Evolutionary conservation across 768 basidiomycete genomes (phyloP).

Genomic region (Grammothele lineata): DNA sequence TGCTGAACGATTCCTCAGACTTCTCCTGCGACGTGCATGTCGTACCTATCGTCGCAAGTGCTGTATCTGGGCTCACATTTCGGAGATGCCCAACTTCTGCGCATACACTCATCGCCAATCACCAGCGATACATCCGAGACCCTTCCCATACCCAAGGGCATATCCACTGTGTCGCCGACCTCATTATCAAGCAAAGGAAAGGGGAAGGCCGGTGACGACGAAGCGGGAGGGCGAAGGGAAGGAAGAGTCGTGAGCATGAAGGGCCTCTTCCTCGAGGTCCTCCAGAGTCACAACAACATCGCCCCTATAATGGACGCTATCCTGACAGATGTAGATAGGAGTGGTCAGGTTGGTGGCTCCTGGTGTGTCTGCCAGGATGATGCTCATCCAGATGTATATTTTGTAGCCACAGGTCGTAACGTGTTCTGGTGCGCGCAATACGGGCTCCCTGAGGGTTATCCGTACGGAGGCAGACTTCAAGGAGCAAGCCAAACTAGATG

Average conservation of each 20-base stretch:
- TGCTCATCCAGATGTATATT: no score
- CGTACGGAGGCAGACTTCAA: constrained; percentile 80
- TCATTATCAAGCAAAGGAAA: constrained; percentile 36
- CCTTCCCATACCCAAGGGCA: constrained; percentile 46
- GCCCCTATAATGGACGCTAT: constrained; percentile 81
- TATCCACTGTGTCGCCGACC: constrained; percentile 38
- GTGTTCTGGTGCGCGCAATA: constrained; percentile 76
- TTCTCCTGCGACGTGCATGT: constrained; percentile 66
- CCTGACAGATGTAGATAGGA: constrained; percentile 68
- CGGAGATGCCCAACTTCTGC: constrained; percentile 76
- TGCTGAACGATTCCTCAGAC: constrained; percentile 36
- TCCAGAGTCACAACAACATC: constrained; percentile 70
- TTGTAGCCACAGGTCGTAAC: constrained; percentile 75
- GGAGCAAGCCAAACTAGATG: constrained; percentile 54
- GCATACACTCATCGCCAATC: constrained; percentile 46
- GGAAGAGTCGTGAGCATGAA: constrained; percentile 48
- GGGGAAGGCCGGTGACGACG: constrained; percentile 23
- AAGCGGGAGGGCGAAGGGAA: constrained; percentile 28
- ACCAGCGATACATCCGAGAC: constrained; percentile 38
- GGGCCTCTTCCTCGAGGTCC: constrained; percentile 55
- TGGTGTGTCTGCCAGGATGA: not conserved
- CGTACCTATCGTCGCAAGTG: constrained; percentile 65
- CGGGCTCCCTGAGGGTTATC: constrained; percentile 73
- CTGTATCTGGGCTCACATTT: constrained; percentile 79
- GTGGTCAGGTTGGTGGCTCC: constrained; percentile 55